Evolutionary conservation across 352 stramenopile species (phyloP).

Genomic region (Phytophthora citrophthora): DNA sequence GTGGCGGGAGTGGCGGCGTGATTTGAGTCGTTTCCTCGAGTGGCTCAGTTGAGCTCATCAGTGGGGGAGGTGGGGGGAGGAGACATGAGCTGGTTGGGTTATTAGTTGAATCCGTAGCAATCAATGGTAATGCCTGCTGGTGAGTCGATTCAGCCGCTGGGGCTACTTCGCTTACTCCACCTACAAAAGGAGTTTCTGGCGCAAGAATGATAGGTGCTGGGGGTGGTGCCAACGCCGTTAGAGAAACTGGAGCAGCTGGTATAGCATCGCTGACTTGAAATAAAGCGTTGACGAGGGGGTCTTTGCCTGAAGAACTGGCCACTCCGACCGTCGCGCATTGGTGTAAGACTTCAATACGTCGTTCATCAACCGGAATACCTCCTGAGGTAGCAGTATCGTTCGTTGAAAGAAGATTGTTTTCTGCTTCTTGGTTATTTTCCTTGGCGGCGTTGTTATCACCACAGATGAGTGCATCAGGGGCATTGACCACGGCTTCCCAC

Average conservation of each 20-base stretch:
- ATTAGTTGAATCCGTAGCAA: not conserved
- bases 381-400: not conserved
- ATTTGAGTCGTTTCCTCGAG: not conserved
- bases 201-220: constrained; percentile 8
- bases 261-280: constrained; percentile 28
- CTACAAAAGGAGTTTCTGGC: not conserved
- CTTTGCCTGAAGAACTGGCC: constrained; percentile 33
- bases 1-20: not conserved
- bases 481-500: constrained; percentile 70
- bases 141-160: not conserved
- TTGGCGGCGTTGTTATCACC: not conserved
- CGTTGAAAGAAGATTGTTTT: constrained; percentile 2
- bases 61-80: constrained; percentile 20
- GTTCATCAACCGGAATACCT: constrained; percentile 57
- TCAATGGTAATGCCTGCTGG: not conserved
- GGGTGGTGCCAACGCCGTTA: constrained; percentile 12
- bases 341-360: constrained; percentile 64
- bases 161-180: constrained; percentile 2
- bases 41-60: not conserved
- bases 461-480: constrained; percentile 19
- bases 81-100: constrained; percentile 3
- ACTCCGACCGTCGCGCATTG: constrained; percentile 75
- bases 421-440: constrained; percentile 35
- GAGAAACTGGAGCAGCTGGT: not conserved
- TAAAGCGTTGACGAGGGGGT: constrained; percentile 57